Percentiles rank a stretch among this genome's conserved stretches.
Evolutionary conservation across 1,284 basidiomycete genomes (phyloP).

Genomic region (Singerocomus inundabilis): DNA sequence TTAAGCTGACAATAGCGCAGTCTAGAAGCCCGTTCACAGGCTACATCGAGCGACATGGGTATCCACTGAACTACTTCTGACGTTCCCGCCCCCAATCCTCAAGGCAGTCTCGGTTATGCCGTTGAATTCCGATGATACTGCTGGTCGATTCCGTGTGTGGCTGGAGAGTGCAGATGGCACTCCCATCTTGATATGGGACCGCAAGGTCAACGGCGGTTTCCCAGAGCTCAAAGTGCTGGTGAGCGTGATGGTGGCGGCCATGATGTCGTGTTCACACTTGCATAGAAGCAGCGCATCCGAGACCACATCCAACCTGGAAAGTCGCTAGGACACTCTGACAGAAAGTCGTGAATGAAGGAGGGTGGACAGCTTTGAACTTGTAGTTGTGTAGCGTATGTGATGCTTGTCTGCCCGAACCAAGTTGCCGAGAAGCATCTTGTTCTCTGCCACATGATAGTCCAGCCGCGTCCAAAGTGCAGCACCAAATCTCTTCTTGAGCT

Average conservation of each 20-base stretch:
- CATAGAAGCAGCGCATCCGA: conserved; percentile 83
- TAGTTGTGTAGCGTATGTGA: not conserved
- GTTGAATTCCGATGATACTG: conserved; percentile 75
- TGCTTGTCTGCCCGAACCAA: not conserved
- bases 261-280: conserved; percentile 6
- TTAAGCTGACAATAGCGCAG: not conserved
- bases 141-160: conserved; percentile 88
- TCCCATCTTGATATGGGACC: conserved; percentile 65
- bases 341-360: conserved; percentile 15
- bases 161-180: conserved; percentile 45
- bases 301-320: conserved; percentile 77
- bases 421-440: conserved; percentile 14
- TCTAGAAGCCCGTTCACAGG: conserved; percentile 42
- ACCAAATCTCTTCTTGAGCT: conserved; percentile 18
- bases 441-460: conserved; percentile 21
- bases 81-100: conserved; percentile 77
- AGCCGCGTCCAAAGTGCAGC: conserved; percentile 5
- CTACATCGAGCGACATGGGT: conserved; percentile 85
- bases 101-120: conserved; percentile 71
- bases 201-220: conserved; percentile 86
- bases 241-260: conserved; percentile 28
- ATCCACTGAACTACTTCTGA: conserved; percentile 85
- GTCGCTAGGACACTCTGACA: conserved; percentile 83
- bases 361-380: not conserved
- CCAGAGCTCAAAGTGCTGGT: conserved; percentile 86